Conservation (phyloP, 768 basidiomycete genomes). For the Sporobolomyces roseus region DNA sequence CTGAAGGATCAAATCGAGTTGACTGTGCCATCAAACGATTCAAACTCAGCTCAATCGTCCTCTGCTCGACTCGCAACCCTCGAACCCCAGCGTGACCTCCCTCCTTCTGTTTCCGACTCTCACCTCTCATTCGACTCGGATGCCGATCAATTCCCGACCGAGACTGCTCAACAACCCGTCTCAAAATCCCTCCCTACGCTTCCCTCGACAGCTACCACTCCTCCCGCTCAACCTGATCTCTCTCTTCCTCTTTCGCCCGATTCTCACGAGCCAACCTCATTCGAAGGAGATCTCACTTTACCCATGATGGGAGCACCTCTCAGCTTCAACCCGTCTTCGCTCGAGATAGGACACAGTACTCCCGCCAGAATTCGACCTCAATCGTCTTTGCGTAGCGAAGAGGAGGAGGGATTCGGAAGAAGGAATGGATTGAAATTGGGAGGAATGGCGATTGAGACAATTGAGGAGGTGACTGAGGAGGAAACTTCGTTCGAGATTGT, state of each 20-base stretch:
- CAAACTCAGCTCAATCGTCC: too few species aligned
- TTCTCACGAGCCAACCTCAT: not conserved
- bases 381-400: too few species aligned
- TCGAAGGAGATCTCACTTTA: constrained; percentile 1
- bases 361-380: not conserved
- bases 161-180: too few species aligned
- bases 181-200: too few species aligned
- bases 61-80: too few species aligned
- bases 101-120: too few species aligned
- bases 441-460: not conserved
- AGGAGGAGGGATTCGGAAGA: too few species aligned
- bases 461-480: constrained; percentile 3
- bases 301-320: constrained; percentile 10
- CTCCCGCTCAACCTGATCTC: not conserved
- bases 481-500: constrained; percentile 2
- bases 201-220: not conserved
- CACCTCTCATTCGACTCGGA: too few species aligned
- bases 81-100: too few species aligned
- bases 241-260: not conserved
- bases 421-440: not conserved
- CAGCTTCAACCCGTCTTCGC: not conserved
- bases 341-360: constrained; percentile 7
- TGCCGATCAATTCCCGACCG: too few species aligned
- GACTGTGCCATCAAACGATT: too few species aligned
- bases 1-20: too few species aligned